phyloP scores from a whole-genome alignment of 1,139 yeast genomes.

The Nakaseomyces glabratus region DNA sequence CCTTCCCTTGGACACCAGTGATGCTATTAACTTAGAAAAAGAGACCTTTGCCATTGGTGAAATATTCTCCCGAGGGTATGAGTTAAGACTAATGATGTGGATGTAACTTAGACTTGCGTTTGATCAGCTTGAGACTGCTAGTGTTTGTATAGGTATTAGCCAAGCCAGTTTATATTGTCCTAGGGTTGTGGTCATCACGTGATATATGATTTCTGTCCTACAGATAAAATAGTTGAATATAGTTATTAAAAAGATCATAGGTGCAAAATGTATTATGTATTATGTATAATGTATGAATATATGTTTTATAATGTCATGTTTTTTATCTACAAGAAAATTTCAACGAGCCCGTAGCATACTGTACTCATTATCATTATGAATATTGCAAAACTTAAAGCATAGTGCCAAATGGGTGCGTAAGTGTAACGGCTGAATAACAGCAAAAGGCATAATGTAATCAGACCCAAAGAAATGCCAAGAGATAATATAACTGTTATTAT shows the following conservation, averaged over 20 bases:
- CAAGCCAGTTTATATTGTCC: too few relatives aligned
- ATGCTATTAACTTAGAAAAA: slow-evolving; percentile 1
- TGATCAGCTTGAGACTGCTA: too few relatives aligned
- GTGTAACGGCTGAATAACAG: slow-evolving; percentile 35
- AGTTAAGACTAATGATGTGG: too few relatives aligned
- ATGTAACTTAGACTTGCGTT: too few relatives aligned
- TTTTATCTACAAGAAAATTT: slow-evolving; percentile 18
- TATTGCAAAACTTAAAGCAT: slow-evolving; percentile 32
- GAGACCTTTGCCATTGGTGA: slow-evolving; percentile 1
- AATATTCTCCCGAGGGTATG: too few relatives aligned
- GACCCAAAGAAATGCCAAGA: slow-evolving; percentile 32
- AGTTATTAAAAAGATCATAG: too few relatives aligned
- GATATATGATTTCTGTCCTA: too few relatives aligned
- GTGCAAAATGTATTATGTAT: neutral
- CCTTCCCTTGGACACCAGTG: slow-evolving; percentile 7
- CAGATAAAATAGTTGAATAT: too few relatives aligned
- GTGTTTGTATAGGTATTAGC: too few relatives aligned
- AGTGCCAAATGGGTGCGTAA: slow-evolving; percentile 37
- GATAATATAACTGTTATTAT: slow-evolving; percentile 23
- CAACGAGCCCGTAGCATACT: slow-evolving; percentile 40
- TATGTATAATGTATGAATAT: neutral
- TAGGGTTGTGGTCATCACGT: too few relatives aligned
- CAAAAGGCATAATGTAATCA: slow-evolving; percentile 34
- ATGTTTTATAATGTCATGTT: neutral
- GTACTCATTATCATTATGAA: slow-evolving; percentile 37